Evolutionary conservation across 139 green algal species (phyloP).

Genomic region (Bryopsis sp.): DNA sequence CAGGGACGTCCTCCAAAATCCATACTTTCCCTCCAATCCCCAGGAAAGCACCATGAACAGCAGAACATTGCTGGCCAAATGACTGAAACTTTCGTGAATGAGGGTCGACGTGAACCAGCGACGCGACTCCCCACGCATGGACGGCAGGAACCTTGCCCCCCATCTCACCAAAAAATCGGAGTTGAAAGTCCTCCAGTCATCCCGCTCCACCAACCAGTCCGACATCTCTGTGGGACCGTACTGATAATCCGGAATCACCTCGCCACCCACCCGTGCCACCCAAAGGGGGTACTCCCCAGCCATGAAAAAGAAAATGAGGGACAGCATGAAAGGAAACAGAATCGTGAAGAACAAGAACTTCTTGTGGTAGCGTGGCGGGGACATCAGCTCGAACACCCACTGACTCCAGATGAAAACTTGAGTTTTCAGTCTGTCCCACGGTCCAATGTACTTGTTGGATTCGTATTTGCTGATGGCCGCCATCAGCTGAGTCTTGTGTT

Average conservation of each 20-base stretch:
- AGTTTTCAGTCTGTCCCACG: constrained; percentile 3
- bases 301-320: constrained; percentile 17
- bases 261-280: neutral
- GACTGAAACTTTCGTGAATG: constrained; percentile 46
- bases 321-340: constrained; percentile 16
- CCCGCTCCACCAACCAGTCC: neutral
- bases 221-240: constrained; percentile 9
- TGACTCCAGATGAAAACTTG: constrained; percentile 10
- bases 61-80: constrained; percentile 55
- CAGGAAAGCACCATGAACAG: constrained; percentile 40
- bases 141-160: constrained; percentile 5
- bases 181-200: constrained; percentile 13
- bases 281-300: constrained; percentile 12
- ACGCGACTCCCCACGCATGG: constrained; percentile 23
- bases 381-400: constrained; percentile 13
- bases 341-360: constrained; percentile 10
- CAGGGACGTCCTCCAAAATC: constrained; percentile 33
- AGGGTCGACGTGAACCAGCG: constrained; percentile 45
- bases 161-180: constrained; percentile 13
- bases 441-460: neutral
- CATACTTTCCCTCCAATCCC: constrained; percentile 54
- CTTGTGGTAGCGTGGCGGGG: constrained; percentile 2
- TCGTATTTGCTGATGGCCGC: constrained; percentile 10
- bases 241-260: constrained; percentile 3
- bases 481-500: constrained; percentile 12